phyloP scores from a whole-genome alignment of 257 asterid species.

The Solanum chiquidenum region DNA sequence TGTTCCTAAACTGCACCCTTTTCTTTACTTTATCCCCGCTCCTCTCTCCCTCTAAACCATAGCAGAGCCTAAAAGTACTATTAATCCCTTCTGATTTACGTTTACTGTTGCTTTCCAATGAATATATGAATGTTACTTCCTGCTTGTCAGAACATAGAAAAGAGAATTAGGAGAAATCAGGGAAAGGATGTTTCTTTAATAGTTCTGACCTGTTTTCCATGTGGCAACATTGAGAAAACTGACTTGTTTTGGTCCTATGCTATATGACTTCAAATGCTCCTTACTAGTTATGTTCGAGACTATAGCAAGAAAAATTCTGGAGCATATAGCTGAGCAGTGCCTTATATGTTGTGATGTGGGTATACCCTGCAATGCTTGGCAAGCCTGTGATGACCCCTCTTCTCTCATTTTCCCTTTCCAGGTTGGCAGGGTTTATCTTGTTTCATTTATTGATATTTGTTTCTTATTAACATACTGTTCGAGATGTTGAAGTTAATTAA shows the following conservation, averaged over 20 bases:
- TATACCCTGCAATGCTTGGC: constrained; percentile 75
- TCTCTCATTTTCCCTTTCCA: constrained; percentile 91
- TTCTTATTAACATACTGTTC: not conserved
- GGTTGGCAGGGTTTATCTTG: constrained; percentile 26
- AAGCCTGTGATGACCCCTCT: constrained; percentile 63
- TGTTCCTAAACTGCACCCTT: not conserved
- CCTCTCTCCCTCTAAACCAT: not conserved
- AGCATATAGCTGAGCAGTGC: constrained; percentile 86
- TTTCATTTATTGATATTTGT: not conserved
- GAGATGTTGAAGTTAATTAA: not conserved
- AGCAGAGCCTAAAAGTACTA: not conserved
- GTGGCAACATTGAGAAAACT: not conserved
- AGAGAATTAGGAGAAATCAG: not conserved
- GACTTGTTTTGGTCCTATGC: not conserved
- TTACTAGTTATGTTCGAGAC: constrained; percentile 83
- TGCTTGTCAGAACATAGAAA: not conserved
- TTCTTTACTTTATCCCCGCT: not conserved
- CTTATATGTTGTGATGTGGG: constrained; percentile 87
- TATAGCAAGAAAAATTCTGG: constrained; percentile 54
- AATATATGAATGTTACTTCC: not conserved
- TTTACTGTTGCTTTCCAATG: not conserved
- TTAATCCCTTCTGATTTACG: not conserved
- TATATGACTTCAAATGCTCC: constrained; percentile 30
- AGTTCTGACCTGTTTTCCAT: not conserved
- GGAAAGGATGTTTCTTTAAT: not conserved